Evolutionary conservation across 805 yeast genomes (phyloP), one percentile per base, ranked within the genome.

Genomic region (Lipomyces chichibuensis): DNA sequence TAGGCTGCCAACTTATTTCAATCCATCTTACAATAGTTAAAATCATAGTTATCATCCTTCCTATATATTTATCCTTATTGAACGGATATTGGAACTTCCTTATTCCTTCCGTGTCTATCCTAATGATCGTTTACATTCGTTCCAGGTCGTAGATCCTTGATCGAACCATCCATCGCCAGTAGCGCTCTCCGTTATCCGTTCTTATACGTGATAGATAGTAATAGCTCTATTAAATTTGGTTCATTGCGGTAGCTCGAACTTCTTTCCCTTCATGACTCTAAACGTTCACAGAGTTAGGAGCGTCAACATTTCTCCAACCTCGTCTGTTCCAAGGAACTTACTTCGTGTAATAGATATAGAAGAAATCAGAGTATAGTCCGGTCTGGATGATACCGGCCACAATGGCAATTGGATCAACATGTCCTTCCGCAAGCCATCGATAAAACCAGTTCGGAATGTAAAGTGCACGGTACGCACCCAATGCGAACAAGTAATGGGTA

Each of bases 371-470:
- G 80, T 95, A 95, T 43, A 95, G 80, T 65, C 87, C 80, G 0
- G 98, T 92, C 81, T 95, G 99, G 53, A 92, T 77, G 43, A 95
- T 69, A 29, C 98, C 98, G 0, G 98, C 89, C 25, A 84, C 74
- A 9, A 94, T 81, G 1, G 96, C 84, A 64, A 93, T 82, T 70
- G 83, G 84, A 75, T 92, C 97, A 13, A 83, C 78, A 17, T 78
- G 70, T 17, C 72, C 69, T 53, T 72, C 74, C 23, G 67, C 65
- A 68, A 80, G 80, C 80, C 88, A 91, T 77, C 98, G 86, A 84
- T 92, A 95, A 72, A 92, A 77, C 99, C 99, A 95, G 79, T 94
- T 95, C 71, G 97, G 96, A 72, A 95, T 86, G 77, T 95, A 95
- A 61, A 95, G 82, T 0, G 94, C 90, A 72, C 99, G 84, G 82